phyloP scores from a whole-genome alignment of 2,329 filamentous ascomycete species.

The Verticillium dahliae region DNA sequence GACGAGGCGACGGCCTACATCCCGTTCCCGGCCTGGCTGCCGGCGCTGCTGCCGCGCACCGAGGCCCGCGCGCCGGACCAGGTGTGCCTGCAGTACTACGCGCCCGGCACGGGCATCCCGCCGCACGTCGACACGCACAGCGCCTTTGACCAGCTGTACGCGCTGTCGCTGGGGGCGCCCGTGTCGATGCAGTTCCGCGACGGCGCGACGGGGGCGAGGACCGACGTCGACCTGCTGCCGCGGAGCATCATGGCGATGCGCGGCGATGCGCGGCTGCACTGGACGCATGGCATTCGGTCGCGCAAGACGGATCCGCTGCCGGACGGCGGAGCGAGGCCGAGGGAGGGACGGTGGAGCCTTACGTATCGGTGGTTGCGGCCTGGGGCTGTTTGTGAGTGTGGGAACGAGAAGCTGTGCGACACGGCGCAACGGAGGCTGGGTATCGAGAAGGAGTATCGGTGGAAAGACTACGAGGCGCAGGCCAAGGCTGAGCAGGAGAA shows the following conservation, averaged over 20 bases:
- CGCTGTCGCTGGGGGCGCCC: constrained; percentile 33
- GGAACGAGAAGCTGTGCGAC: constrained; percentile 41
- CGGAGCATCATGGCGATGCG: constrained; percentile 45
- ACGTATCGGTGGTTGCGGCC: constrained; percentile 47
- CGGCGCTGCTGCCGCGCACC: constrained; percentile 36
- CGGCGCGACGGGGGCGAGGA: constrained; percentile 15
- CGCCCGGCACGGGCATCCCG: constrained; percentile 52
- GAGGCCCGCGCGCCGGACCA: constrained; percentile 44
- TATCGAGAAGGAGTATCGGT: constrained; percentile 43
- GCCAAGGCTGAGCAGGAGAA: not conserved
- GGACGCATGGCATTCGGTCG: constrained; percentile 49
- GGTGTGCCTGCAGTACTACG: constrained; percentile 55
- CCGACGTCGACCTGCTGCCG: constrained; percentile 39
- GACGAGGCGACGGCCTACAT: constrained; percentile 41
- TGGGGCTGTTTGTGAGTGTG: constrained; percentile 41
- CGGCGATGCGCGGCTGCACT: constrained; percentile 43
- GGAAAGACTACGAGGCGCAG: constrained; percentile 24
- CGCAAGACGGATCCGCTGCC: constrained; percentile 42
- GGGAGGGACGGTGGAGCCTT: constrained; percentile 45
- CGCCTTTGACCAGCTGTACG: constrained; percentile 36
- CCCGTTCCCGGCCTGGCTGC: constrained; percentile 44
- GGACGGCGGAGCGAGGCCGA: constrained; percentile 35
- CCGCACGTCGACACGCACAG: constrained; percentile 52
- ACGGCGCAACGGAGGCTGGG: constrained; percentile 39
- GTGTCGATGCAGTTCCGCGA: constrained; percentile 37